Percentiles rank a stretch among this genome's conserved stretches.
Evolutionary conservation across 2,329 filamentous ascomycete genomes (phyloP).

Genomic region (Cladosporium sp.): DNA sequence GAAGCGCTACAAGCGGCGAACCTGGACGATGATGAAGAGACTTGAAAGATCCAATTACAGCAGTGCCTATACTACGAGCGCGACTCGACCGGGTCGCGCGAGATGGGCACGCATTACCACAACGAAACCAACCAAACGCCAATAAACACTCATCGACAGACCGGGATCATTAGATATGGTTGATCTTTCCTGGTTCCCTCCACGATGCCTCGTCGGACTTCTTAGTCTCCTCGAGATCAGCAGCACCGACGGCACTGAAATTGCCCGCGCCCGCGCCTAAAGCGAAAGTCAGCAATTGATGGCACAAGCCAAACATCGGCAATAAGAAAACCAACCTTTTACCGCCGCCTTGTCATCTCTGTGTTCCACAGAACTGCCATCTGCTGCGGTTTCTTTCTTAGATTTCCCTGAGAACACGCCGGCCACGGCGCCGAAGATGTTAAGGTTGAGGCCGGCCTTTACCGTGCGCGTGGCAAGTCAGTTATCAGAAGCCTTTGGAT

Average conservation of each 20-base stretch:
- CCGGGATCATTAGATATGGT: neutral
- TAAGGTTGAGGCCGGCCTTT: conserved; percentile 43
- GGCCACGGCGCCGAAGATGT: conserved; percentile 40
- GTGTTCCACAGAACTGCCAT: conserved; percentile 37
- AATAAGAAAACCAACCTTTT: conserved; percentile 30
- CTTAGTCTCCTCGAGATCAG: conserved; percentile 32
- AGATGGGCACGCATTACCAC: neutral
- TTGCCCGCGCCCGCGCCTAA: conserved; percentile 36
- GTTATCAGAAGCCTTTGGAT: neutral
- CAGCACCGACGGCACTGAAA: conserved; percentile 30
- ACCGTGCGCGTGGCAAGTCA: neutral
- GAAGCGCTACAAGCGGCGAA: conserved; percentile 24
- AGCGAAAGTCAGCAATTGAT: no score
- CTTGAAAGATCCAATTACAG: neutral
- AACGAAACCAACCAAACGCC: conserved; percentile 4
- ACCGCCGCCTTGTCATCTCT: conserved; percentile 33
- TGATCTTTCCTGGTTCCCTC: neutral
- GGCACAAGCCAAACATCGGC: no score
- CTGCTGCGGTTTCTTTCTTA: conserved; percentile 34
- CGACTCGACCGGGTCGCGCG: neutral
- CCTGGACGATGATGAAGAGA: conserved; percentile 20
- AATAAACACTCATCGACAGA: neutral
- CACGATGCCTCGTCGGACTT: conserved; percentile 4
- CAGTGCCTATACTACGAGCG: neutral
- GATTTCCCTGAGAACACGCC: conserved; percentile 40